These are phyloP conservation scores for Solanum hybrid DNA, from an alignment of 305 asterid species.

Conservation along the genomic window DNA sequence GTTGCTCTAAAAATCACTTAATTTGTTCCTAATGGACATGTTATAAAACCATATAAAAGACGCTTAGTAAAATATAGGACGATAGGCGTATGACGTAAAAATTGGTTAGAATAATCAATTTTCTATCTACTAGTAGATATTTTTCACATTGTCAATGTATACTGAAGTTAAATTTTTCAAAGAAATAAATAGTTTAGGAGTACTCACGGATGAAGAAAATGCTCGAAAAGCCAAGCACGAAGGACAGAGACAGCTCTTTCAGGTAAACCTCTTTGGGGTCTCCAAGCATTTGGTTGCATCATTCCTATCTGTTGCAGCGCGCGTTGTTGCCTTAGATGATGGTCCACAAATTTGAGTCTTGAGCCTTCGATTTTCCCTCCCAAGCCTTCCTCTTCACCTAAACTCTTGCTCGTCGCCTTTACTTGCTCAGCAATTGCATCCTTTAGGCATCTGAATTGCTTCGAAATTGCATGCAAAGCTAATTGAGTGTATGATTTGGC, in stretches of 20 bases:
- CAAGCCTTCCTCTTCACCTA: conserved; percentile 34
- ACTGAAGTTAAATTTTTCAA: background rate
- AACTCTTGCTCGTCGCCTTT: conserved; percentile 29
- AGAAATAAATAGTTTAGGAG: background rate
- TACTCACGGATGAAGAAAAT: conserved; percentile 67
- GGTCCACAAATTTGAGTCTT: conserved; percentile 34
- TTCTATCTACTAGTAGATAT: background rate
- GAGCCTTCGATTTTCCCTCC: conserved; percentile 23
- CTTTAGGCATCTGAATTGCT: conserved; percentile 56
- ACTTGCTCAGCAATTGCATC: conserved; percentile 40
- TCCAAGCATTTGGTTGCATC: conserved; percentile 56
- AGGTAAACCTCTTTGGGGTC: conserved; percentile 65
- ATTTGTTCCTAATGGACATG: background rate
- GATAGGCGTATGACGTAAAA: background rate
- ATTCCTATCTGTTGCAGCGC: conserved; percentile 49
- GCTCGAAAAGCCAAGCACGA: conserved; percentile 75
- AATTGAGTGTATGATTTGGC: conserved; percentile 55
- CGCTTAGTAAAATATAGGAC: background rate
- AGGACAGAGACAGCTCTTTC: conserved; percentile 64
- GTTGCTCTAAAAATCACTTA: background rate
- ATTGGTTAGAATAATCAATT: background rate
- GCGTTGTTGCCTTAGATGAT: conserved; percentile 40
- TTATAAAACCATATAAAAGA: background rate
- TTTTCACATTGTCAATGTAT: background rate
- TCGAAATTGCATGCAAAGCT: conserved; percentile 48